phyloP scores from a whole-genome alignment of 257 asterid species.

The Primulina eburnea region DNA sequence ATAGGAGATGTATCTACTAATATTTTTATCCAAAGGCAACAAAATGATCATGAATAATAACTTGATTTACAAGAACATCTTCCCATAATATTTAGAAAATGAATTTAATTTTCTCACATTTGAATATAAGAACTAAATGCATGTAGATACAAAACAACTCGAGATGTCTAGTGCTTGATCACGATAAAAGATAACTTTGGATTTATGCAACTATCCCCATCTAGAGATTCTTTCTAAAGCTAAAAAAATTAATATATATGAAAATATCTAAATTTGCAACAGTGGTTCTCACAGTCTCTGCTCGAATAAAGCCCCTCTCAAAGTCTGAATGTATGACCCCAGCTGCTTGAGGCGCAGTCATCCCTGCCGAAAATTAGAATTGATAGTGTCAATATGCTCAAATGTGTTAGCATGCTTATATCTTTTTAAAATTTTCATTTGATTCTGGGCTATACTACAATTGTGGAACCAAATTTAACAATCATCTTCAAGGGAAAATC shows the following conservation, averaged over 20 bases:
- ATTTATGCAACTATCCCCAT: constrained; percentile 1
- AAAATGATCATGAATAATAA: constrained; percentile 20
- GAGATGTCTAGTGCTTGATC: not conserved
- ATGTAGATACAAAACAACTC: not conserved
- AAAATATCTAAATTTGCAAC: constrained; percentile 19
- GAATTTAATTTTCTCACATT: not conserved
- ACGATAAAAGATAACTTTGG: not conserved
- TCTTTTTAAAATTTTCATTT: constrained; percentile 9
- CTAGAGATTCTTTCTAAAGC: constrained; percentile 14
- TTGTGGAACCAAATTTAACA: constrained; percentile 3
- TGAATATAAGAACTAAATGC: not conserved
- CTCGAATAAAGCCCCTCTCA: constrained; percentile 97
- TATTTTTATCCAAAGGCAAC: not conserved
- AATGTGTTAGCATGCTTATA: constrained; percentile 6
- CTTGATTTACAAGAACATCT: constrained; percentile 10
- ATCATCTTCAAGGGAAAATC: constrained; percentile 18
- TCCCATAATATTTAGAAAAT: not conserved
- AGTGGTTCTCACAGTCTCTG: constrained; percentile 74
- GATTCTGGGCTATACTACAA: constrained; percentile 7
- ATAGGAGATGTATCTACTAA: not conserved
- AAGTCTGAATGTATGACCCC: constrained; percentile 97
- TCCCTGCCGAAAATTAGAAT: constrained; percentile 48
- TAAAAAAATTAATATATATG: not conserved
- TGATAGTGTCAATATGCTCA: constrained; percentile 18
- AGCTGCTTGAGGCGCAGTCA: constrained; percentile 99